phyloP scores from a whole-genome alignment of 768 basidiomycete species.

The Tricholoma saponaceum region DNA sequence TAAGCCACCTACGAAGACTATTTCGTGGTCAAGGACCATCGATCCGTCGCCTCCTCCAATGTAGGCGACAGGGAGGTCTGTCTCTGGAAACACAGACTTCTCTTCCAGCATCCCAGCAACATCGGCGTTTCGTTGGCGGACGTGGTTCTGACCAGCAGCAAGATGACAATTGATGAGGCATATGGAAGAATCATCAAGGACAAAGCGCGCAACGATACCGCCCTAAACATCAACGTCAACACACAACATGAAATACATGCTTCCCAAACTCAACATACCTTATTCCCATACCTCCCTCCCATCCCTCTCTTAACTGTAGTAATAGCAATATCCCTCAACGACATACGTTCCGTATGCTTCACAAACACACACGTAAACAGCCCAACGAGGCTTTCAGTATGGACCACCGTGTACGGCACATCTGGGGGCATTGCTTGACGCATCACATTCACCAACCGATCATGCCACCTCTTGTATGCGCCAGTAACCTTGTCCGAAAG shows the following conservation, averaged over 20 bases:
- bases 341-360: conserved; percentile 57
- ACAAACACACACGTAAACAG: conserved; percentile 77
- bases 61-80: conserved; percentile 61
- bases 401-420: conserved; percentile 70
- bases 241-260: not conserved
- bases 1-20: conserved; percentile 70
- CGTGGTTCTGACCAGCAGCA: conserved; percentile 88
- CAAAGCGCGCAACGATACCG: conserved; percentile 84
- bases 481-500: conserved; percentile 82
- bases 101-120: conserved; percentile 85
- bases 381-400: conserved; percentile 89
- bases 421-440: conserved; percentile 70
- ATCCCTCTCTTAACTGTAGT: conserved; percentile 89
- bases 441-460: conserved; percentile 70
- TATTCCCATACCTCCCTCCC: conserved; percentile 92
- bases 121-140: conserved; percentile 82
- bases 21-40: conserved; percentile 92
- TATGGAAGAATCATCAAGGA: conserved; percentile 87
- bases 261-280: conserved; percentile 46
- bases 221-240: conserved; percentile 45
- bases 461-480: conserved; percentile 88
- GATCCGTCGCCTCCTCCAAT: conserved; percentile 91
- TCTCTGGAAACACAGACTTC: conserved; percentile 57
- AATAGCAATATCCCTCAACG: conserved; percentile 67
- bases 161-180: conserved; percentile 98